Evolutionary conservation across 352 stramenopile species (phyloP).

Genomic region (Globisporangium iwayamae): DNA sequence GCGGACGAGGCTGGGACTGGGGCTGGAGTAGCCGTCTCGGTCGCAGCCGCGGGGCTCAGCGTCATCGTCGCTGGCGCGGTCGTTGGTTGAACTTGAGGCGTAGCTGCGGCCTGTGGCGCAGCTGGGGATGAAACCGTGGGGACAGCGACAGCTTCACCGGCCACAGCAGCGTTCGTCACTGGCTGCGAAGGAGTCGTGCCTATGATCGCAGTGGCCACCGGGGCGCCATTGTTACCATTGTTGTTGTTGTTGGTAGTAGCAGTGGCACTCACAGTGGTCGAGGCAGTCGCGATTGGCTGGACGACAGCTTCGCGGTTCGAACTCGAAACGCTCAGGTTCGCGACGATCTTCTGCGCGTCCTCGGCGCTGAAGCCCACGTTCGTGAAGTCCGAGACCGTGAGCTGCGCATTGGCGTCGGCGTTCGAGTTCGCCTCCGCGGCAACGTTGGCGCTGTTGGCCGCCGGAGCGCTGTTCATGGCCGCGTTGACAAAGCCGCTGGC

Average conservation of each 20-base stretch:
- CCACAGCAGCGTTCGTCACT: not conserved
- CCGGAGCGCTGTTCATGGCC: not conserved
- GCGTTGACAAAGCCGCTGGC: constrained; percentile 13
- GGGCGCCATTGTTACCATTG: not conserved
- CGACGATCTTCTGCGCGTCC: constrained; percentile 18
- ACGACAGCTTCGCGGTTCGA: constrained; percentile 3
- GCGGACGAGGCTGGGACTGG: not conserved
- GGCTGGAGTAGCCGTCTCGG: not conserved
- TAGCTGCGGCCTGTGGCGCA: not conserved
- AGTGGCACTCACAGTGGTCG: not conserved
- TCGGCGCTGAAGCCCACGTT: constrained; percentile 17
- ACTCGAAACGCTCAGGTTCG: constrained; percentile 1
- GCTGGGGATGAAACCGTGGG: not conserved
- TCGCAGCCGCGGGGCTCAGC: constrained; percentile 1
- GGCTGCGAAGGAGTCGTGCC: not conserved
- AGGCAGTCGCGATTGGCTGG: not conserved
- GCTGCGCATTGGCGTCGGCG: not conserved
- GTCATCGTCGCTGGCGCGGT: constrained; percentile 2
- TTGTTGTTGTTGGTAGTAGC: not conserved
- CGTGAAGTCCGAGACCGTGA: constrained; percentile 19
- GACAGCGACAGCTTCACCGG: not conserved
- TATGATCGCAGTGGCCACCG: not conserved
- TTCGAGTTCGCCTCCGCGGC: not conserved
- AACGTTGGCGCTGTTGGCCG: constrained; percentile 7
- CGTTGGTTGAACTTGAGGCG: not conserved